Conservation (phyloP, 495 filamentous ascomycete genomes). For the Arthonia radiata region DNA sequence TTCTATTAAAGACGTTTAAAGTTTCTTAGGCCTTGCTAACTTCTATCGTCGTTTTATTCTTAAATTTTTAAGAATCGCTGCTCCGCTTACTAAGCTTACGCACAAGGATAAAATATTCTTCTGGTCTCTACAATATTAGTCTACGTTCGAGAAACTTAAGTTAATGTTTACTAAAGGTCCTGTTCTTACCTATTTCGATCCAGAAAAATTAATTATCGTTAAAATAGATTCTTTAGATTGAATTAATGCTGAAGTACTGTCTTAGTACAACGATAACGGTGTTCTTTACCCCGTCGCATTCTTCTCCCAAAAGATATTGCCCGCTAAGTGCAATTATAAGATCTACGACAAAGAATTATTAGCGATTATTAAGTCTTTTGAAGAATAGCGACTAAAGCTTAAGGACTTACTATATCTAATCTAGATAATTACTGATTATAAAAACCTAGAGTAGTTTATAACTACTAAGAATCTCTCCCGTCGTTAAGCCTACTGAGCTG, state of each 20-base stretch:
- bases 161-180: conserved; percentile 17
- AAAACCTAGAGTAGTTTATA: conserved; percentile 13
- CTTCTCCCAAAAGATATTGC: conserved; percentile 10
- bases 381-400: conserved; percentile 12
- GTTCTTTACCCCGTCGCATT: conserved; percentile 8
- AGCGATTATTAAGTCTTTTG: conserved; percentile 11
- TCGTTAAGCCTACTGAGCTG: too few relatives aligned
- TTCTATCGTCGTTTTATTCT: conserved; percentile 15
- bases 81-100: conserved; percentile 4
- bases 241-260: conserved; percentile 7
- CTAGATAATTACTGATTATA: conserved; percentile 12
- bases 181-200: conserved; percentile 10
- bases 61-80: conserved; percentile 6
- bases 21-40: conserved; percentile 14
- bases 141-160: conserved; percentile 23
- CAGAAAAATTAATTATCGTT: conserved; percentile 4
- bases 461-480: conserved; percentile 6
- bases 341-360: conserved; percentile 17
- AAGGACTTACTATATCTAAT: conserved; percentile 5
- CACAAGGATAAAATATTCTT: conserved; percentile 6
- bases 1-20: conserved; percentile 7
- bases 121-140: conserved; percentile 18
- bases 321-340: conserved; percentile 10
- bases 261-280: conserved; percentile 8
- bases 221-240: conserved; percentile 11